Base-by-base conservation (phyloP, 2,329 filamentous ascomycete species). In the Penicillium sp. region DNA sequence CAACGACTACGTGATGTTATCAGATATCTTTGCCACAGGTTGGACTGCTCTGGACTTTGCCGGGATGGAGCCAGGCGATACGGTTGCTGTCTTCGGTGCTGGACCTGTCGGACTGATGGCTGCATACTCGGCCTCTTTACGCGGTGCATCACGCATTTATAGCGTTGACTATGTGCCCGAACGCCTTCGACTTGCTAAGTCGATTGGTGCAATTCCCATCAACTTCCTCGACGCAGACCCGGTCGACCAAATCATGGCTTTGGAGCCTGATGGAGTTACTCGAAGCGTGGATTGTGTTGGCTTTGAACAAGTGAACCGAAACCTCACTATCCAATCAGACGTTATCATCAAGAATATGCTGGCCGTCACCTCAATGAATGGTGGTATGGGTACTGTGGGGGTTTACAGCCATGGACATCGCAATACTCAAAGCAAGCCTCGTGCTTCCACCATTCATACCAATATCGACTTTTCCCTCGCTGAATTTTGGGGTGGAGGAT, bases 41-140 rank as follows among this genome's bases (percentile, higher is more conserved):
- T 77, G 73, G 73, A 51, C 65, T 21, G 66, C 65, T 5, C 55
- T 78, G 4, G 56, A 62, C 23, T 68, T 63, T 50, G 64, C 71
- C 10, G 71, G 72, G 8, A 75, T 77, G 57, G 41, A 69, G 46
- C 52, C 74, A 0, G 75, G 75, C 21, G 84, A 88, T 59, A 79
- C 74, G 12, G 78, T 87, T 2, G 84, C 83, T 0, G 78, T 87
- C 2, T 87, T 86, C 51, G 85, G 84, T 1, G 83, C 81, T 1
- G 83, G 84, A 0, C 84, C 85, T 0, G 83, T 87, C 1, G 85
- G 85, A 1, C 66, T 87, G 2, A 85, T 88, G 80, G 82, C 84
- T 4, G 84, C 84, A 1, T 87, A 88, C 68, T 84, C 80, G 0
- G 85, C 80, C 0, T 68, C 81, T 1, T 68, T 88, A 3, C 76